Base-by-base conservation (phyloP, 176 grass and related monocot species). In the Oryza officinalis region DNA sequence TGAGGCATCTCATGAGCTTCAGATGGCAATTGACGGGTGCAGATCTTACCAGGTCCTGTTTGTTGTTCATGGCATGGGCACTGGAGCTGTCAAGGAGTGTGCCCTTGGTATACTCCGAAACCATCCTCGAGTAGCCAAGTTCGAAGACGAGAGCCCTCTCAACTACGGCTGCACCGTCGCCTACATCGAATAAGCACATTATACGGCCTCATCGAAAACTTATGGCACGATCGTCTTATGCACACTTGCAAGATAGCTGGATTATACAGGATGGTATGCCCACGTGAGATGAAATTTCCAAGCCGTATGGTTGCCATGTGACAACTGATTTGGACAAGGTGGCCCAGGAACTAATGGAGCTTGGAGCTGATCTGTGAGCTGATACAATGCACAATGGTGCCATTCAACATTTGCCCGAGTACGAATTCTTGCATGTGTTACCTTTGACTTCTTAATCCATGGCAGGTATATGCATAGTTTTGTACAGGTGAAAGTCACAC, bases 131-230 rank as follows among this genome's bases (percentile, higher is more conserved):
- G 87, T 92, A 32, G 85, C 82, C 74, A 92, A 49, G 79, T 90
- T 90, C 45, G 85, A 92, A 68, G 92, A 94, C 59, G 92, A 92
- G 80, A 88, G 89, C 79, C 90, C 87, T 0, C 67, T 90, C 30
- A 92, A 92, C 74, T 94, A 94, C 54, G 93, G 89, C 27, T 94
- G 89, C 74, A 94, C 89, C 5, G 54, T 94, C 64, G 93, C 93
- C 37, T 92, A 92, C 80, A 86, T 94, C 41, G 80, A 90, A 80
- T 94, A 18, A 84, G 27, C 46, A 11, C 8, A 17, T 12, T 4
- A 11, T 9, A 30, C 2, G 3, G 5, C 30, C 27, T 38, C 25
- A 26, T 49, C 6, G 1, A 63, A 23, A 66, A 35, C 31, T 40
- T 43, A n/a, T 49, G 13, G 0, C 68, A 79, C 13, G 69, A 73